Evolutionary conservation across 1,284 basidiomycete species (phyloP), one percentile per base, ranked within the genome.

Genomic region (Puccinia triticina): DNA sequence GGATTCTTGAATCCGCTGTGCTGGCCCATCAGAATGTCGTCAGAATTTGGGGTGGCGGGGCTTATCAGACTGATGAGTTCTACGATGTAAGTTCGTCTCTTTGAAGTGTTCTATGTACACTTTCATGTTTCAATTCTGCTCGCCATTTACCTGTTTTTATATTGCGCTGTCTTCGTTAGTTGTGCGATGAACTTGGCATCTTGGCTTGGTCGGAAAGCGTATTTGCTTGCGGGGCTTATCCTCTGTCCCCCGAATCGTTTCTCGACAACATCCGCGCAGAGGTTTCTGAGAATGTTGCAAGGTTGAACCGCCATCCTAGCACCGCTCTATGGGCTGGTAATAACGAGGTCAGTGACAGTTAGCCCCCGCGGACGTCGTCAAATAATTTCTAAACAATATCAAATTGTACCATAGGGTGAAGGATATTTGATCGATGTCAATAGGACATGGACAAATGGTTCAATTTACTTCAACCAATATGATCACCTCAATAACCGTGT

Each of bases 101-200:
- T 0, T 59, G 16, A 76, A 57, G 34, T 18, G 1, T 40, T 8
- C 46, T 57, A 16, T 26, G 48, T 21, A 59, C 34, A 29, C 37
- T 34, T 26, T 59, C 67, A 73, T 7, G 8, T 50, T n/a, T 34
- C 40, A 26, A 12, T 80, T 23, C 48, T 29, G 14, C 26, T 59
- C 40, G 48, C 18, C 32, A 26, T 64, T 10, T 18, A 90, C 83
- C 90, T 91, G 83, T 90, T 91, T 34, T 12, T n/a, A 67, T 85
- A 79, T 43, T 48, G 4, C 34, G 88, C 18, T n/a, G 21, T 76
- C 26, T 46, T 43, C 32, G 37, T 37, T 77, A 89, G 0, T 85
- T 90, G 43, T 91, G 90, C 84, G 91, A 92, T 84, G 90, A 91
- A 84, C 87, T 91, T 0, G 91, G 91, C 7, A 90, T 91, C 83